Percentiles rank a stretch among this genome's conserved stretches.
Conservation (phyloP, 2,329 filamentous ascomycete species). For the Venturia aucupariae region DNA sequence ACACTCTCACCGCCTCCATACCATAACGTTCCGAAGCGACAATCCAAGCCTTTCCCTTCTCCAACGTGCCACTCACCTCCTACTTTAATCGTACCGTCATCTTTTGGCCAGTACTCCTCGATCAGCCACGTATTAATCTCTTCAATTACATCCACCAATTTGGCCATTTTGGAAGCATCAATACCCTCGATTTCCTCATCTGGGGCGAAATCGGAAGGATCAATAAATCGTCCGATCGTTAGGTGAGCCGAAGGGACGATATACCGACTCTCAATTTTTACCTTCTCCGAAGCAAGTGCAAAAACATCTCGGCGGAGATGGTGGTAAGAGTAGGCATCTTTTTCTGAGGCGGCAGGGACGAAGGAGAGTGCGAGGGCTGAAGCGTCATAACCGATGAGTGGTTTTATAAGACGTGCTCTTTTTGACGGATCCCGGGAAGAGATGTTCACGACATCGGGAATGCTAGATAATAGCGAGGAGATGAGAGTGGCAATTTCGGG, state of each 20-base stretch:
- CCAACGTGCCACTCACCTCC: constrained; percentile 79
- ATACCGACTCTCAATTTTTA: constrained; percentile 70
- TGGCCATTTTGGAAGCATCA: constrained; percentile 46
- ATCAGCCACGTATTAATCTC: constrained; percentile 68
- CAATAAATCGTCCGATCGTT: constrained; percentile 74
- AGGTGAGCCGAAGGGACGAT: constrained; percentile 84
- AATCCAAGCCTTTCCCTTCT: constrained; percentile 71
- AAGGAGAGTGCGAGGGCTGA: constrained; percentile 82
- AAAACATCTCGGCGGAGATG: constrained; percentile 78
- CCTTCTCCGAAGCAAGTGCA: constrained; percentile 46
- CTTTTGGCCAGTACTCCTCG: constrained; percentile 57
- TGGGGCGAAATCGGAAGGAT: constrained; percentile 47
- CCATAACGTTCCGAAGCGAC: constrained; percentile 68
- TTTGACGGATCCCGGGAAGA: constrained; percentile 44
- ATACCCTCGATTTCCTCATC: constrained; percentile 24
- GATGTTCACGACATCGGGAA: constrained; percentile 55
- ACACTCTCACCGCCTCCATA: constrained; percentile 71
- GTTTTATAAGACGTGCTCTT: constrained; percentile 69
- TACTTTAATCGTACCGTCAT: constrained; percentile 32
- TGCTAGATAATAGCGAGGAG: constrained; percentile 43
- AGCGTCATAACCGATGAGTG: constrained; percentile 73
- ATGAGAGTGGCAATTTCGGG: constrained; percentile 59
- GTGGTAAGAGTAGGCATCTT: constrained; percentile 74
- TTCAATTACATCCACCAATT: constrained; percentile 63
- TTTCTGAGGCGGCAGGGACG: constrained; percentile 65